Conservation (phyloP, 1,284 basidiomycete genomes). For the Ganoderma meredithae region DNA sequence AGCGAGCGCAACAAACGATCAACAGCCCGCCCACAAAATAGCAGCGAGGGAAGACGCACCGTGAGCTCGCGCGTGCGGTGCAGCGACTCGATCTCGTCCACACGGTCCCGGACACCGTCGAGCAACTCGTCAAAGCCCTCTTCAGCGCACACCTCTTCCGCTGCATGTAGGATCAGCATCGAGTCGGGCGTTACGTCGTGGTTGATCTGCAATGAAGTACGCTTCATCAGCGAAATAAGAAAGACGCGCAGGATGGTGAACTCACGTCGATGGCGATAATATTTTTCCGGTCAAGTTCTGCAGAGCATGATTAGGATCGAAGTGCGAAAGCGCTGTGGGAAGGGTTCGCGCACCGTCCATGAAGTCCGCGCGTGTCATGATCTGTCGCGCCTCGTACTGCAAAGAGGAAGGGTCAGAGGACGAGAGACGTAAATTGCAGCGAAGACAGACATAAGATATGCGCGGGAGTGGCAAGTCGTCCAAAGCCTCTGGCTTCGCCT, state of each 20-base stretch:
- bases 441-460: slow-evolving; percentile 63
- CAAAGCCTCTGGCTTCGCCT: slow-evolving; percentile 44
- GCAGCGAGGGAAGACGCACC: slow-evolving; percentile 47
- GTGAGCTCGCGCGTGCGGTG: slow-evolving; percentile 77
- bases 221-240: too few species aligned
- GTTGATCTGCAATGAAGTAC: slow-evolving; percentile 54
- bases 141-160: slow-evolving; percentile 70
- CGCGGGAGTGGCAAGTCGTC: slow-evolving; percentile 60
- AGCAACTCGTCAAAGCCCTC: slow-evolving; percentile 79
- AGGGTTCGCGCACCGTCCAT: slow-evolving; percentile 60
- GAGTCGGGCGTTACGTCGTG: slow-evolving; percentile 85
- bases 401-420: background rate
- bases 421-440: background rate
- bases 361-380: slow-evolving; percentile 87
- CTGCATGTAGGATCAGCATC: slow-evolving; percentile 75
- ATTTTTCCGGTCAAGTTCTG: slow-evolving; percentile 70
- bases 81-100: slow-evolving; percentile 78
- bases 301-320: background rate
- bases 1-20: too few species aligned
- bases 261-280: slow-evolving; percentile 82
- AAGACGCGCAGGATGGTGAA: too few species aligned
- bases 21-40: too few species aligned
- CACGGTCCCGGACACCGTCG: slow-evolving; percentile 72
- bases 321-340: too few species aligned
- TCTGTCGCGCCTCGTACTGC: slow-evolving; percentile 71